Base-by-base conservation (phyloP, 768 basidiomycete genomes). In the Xerocomellus dryophilus region DNA sequence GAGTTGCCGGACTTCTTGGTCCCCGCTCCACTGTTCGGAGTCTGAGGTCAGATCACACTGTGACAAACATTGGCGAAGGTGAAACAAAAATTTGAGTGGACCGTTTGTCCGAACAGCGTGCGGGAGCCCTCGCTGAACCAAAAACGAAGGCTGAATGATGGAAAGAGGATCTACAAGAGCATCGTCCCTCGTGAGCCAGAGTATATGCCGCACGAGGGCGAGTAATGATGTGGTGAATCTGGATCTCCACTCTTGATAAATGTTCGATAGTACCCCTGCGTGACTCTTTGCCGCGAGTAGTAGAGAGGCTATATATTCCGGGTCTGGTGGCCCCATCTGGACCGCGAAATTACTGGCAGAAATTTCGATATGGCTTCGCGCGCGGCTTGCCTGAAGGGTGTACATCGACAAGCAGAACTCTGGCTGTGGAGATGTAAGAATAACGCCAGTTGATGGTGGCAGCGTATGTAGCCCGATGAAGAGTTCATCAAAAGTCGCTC, bases 131-230 rank as follows among this genome's bases (percentile, higher is more conserved):
- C 77, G 81, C 64, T 90, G 90, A 23, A 94, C 82, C 32, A 95
- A 78, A 64, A 83, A 91, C 3, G 91, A 93, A 7, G 90, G 88
- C 44, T 93, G 90, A 29, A 84, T 90, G 31, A 88, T 83, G 20
- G 92, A 93, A 14, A 91, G 75, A 8, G 90, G 88, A 64, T 93
- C 89, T 7, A 89, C 75, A 27, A 82, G 70, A 4, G 81, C 65
- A 21, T 76, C 71, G 29, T 79, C 71, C 27, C 73, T 71, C n/a
- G 84, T 83, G 47, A 72, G 72, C 53, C 71, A 65, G 47, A 90
- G 73, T 45, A 87, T 76, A 40, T 73, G 70, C 45, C 73, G 71
- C 20, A 86, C 70, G 18, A 80, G 67, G n/a, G 64, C 61, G 48
- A 68, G 72, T 41, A 73, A 72, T n/a, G 66, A 66, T 7, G 63